Conservation (phyloP, 495 filamentous ascomycete species). For the Penicillium argentinense region DNA sequence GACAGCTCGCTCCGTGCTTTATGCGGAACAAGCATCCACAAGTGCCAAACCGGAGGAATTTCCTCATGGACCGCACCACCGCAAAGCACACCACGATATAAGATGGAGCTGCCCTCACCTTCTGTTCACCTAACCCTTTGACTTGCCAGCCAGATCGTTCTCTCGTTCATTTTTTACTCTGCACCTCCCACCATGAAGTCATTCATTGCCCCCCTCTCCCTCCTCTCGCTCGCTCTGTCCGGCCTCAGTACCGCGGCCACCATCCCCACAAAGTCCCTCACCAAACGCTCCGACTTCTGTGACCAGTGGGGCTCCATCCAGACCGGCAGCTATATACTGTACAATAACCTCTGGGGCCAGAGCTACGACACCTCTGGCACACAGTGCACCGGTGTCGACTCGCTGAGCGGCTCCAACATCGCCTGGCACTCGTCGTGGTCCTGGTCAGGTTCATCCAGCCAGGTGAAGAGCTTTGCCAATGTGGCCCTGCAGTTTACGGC, state of each 20-base stretch:
- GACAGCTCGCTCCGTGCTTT: slow-evolving; percentile 23
- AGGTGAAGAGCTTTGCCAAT: slow-evolving; percentile 64
- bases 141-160: not conserved
- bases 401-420: slow-evolving; percentile 43
- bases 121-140: not conserved
- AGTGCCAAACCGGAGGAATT: not conserved
- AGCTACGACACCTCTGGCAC: slow-evolving; percentile 43
- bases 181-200: slow-evolving; percentile 46
- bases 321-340: slow-evolving; percentile 51
- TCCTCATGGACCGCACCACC: not conserved
- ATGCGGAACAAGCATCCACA: slow-evolving; percentile 15
- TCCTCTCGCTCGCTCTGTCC: slow-evolving; percentile 27
- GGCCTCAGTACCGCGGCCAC: slow-evolving; percentile 33
- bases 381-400: slow-evolving; percentile 58
- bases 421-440: slow-evolving; percentile 59
- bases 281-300: slow-evolving; percentile 44
- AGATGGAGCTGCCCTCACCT: too few species aligned
- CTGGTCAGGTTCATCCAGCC: slow-evolving; percentile 50
- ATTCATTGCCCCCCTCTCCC: slow-evolving; percentile 23
- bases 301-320: slow-evolving; percentile 47
- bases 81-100: too few species aligned
- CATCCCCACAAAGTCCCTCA: slow-evolving; percentile 38
- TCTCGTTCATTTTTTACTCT: not conserved
- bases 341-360: slow-evolving; percentile 57
- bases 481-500: slow-evolving; percentile 44